A percentile compares a stretch with the other conserved stretches of the same genome.
phyloP scores from a whole-genome alignment of 768 basidiomycete species.

The Cystobasidiopsis lactophilus region DNA sequence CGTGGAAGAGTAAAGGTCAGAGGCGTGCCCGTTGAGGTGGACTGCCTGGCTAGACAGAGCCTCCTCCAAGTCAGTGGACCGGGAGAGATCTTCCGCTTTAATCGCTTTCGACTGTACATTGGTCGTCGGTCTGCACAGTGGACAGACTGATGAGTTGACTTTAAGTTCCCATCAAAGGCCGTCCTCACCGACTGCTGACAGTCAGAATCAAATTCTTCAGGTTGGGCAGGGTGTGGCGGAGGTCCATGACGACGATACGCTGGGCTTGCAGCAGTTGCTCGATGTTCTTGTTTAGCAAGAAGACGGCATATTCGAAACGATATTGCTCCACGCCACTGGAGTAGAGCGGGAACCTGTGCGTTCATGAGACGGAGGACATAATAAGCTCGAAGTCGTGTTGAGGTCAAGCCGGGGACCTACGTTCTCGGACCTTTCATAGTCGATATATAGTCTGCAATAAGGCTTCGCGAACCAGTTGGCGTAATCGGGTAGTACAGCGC shows the following conservation, averaged over 20 bases:
- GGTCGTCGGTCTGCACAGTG: no score
- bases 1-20: no score
- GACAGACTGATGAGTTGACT: no score
- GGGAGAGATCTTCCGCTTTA: no score
- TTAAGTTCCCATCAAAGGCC: not conserved
- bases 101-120: no score
- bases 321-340: slow-evolving; percentile 87
- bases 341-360: slow-evolving; percentile 75
- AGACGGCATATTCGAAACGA: slow-evolving; percentile 92
- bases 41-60: no score
- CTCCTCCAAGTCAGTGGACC: no score
- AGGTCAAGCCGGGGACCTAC: slow-evolving; percentile 31
- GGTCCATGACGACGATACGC: slow-evolving; percentile 69
- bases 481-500: slow-evolving; percentile 70
- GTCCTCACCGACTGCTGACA: slow-evolving; percentile 1
- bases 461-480: slow-evolving; percentile 68
- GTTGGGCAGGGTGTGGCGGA: slow-evolving; percentile 89
- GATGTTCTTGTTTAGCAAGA: slow-evolving; percentile 87
- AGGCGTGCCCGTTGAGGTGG: no score
- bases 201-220: slow-evolving; percentile 27
- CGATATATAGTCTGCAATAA: slow-evolving; percentile 79
- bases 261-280: slow-evolving; percentile 54
- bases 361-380: slow-evolving; percentile 1
- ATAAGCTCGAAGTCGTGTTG: not conserved
- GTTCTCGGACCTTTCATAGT: slow-evolving; percentile 87